phyloP scores from a whole-genome alignment of 2,329 filamentous ascomycete genomes.

The Aschersonia sp. region DNA sequence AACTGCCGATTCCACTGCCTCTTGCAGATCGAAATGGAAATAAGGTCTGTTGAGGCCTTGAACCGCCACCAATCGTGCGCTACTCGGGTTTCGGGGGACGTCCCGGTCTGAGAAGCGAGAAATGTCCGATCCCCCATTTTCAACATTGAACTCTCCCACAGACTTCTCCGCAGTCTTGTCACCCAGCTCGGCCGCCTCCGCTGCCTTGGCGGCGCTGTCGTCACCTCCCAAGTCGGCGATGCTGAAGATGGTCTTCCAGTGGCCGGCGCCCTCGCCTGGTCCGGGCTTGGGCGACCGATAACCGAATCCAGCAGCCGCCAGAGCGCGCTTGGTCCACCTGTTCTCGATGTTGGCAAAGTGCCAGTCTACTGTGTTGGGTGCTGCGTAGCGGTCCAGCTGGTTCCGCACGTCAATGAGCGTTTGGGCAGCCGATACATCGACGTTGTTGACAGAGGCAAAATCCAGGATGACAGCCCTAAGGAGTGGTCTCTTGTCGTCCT shows the following conservation, averaged over 20 bases:
- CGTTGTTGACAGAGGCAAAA: constrained; percentile 37
- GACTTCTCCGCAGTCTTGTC: constrained; percentile 29
- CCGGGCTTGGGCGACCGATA: constrained; percentile 17
- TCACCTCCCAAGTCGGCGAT: constrained; percentile 73
- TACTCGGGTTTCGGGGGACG: constrained; percentile 13
- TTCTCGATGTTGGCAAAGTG: constrained; percentile 38
- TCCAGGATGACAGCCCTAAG: constrained; percentile 42
- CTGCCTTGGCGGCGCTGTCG: constrained; percentile 38
- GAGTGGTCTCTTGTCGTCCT: constrained; percentile 26
- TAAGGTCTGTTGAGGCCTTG: constrained; percentile 34
- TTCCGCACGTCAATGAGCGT: constrained; percentile 38
- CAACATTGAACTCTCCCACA: constrained; percentile 12
- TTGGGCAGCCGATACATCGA: constrained; percentile 42
- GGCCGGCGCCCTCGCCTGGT: constrained; percentile 9
- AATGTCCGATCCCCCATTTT: constrained; percentile 10
- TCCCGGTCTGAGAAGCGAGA: constrained; percentile 13
- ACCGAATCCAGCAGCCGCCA: constrained; percentile 39
- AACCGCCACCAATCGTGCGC: constrained; percentile 19
- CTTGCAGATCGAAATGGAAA: constrained; percentile 36
- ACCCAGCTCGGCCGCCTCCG: constrained; percentile 37
- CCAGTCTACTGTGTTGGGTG: constrained; percentile 29
- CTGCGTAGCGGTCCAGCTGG: constrained; percentile 35
- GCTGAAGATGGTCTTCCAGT: constrained; percentile 71
- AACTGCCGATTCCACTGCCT: constrained; percentile 30
- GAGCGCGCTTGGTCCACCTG: constrained; percentile 41